Evolutionary conservation across 2,329 filamentous ascomycete species (phyloP), one percentile per base, ranked within the genome.

Genomic region (Sclerotinia trifoliorum): DNA sequence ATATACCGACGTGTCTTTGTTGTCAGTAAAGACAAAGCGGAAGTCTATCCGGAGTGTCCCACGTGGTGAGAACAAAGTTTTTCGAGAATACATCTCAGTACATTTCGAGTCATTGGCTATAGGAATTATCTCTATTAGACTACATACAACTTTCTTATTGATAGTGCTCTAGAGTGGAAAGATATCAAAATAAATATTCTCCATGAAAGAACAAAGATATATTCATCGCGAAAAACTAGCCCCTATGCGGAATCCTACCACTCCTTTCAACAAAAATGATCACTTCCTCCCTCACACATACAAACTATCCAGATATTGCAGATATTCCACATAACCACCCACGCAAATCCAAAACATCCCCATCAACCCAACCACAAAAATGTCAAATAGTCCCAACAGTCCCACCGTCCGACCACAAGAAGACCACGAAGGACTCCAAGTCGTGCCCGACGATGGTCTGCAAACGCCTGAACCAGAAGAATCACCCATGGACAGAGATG

Each of bases 341-440:
- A 26, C 2, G 6, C 5, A 39, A 35, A 51, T 39, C 8, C 2
- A 51, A 51, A 4, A 62, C 17, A 62, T 39, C 6, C 48, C 19
- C 29, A 29, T 24, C 46, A 29, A 29, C 3, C 24, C 21, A 39
- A 51, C 2, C 8, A 29, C 46, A 15, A 39, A 51, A 62, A 62
- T 62, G 60, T 19, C 60, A 35, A 17, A 62, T 6, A 49, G 29
- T 21, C 13, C 58, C 24, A 26, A 19, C 21, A 62, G 60, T 62
- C 60, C 60, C 19, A 39, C 5, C 48, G 21, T 62, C 1, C 44
- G 56, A 5, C 32, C 46, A 0, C 65, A 67, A 19, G 46, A 62
- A n/a, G 65, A 67, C 13, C 65, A 67, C 24, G 65, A 67, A 62
- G 65, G 65, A 19, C 60, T 62, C 21, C 60, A 62, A 62, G 60